Evolutionary conservation across 139 green algal species (phyloP).

Genomic region (Picochlorum sp.): DNA sequence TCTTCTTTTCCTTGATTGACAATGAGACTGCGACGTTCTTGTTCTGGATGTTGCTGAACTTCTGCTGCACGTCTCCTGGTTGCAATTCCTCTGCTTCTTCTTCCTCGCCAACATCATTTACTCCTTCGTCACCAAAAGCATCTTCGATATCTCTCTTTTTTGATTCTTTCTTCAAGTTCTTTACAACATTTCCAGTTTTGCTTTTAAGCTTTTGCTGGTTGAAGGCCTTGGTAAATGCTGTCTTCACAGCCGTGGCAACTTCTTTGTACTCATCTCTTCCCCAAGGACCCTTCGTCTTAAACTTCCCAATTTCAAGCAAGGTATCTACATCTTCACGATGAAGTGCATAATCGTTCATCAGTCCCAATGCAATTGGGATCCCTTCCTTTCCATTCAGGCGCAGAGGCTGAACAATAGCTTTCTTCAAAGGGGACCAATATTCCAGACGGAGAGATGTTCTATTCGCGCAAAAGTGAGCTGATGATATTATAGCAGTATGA

Average conservation of each 20-base stretch:
- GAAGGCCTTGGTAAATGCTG: slow-evolving; percentile 70
- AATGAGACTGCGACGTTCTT: slow-evolving; percentile 22
- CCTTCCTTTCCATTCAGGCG: slow-evolving; percentile 50
- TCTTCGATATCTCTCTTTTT: not conserved
- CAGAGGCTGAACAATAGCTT: slow-evolving; percentile 45
- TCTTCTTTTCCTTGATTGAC: not conserved
- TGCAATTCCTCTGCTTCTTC: slow-evolving; percentile 41
- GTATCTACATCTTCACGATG: slow-evolving; percentile 48
- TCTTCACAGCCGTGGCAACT: slow-evolving; percentile 60
- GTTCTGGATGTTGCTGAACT: slow-evolving; percentile 22
- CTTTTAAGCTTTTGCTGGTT: slow-evolving; percentile 43
- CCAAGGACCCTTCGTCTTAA: slow-evolving; percentile 69
- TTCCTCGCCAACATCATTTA: slow-evolving; percentile 21
- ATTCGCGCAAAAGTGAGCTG: slow-evolving; percentile 27
- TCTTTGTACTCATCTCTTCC: slow-evolving; percentile 62
- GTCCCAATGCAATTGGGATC: slow-evolving; percentile 25
- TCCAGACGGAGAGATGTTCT: slow-evolving; percentile 47
- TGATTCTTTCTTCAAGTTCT: slow-evolving; percentile 6
- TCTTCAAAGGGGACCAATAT: slow-evolving; percentile 66
- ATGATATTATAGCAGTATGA: slow-evolving; percentile 65
- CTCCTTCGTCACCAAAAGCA: slow-evolving; percentile 9
- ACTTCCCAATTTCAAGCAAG: slow-evolving; percentile 70
- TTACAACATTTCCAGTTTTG: slow-evolving; percentile 16
- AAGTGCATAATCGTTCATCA: slow-evolving; percentile 58
- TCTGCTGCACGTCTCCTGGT: slow-evolving; percentile 1